Base-by-base conservation (phyloP, 139 green algal species). In the Picochlorum sp. region DNA sequence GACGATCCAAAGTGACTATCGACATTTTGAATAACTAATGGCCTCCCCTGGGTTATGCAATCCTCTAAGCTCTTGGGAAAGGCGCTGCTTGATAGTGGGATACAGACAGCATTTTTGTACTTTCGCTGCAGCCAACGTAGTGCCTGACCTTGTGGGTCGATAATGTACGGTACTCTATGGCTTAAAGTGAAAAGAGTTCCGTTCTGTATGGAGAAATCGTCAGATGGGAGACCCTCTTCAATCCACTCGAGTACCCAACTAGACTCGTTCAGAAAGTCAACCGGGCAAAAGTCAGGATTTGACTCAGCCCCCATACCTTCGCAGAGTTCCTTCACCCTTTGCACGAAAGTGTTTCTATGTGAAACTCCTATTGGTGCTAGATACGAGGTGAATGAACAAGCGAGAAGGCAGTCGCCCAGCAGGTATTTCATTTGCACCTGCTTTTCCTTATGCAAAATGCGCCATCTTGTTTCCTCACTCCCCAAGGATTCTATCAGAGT, bases 181-280 rank as follows among this genome's bases (percentile, higher is more conserved):
- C 89, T 87, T 21, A 86, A 78, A 10, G 90, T 95, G 23, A 96
- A 88, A 78, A 97, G 86, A 73, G 95, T 90, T 63, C 90, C 91
- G 64, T 97, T 97, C 72, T 97, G 91, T 37, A 96, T 73, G 26
- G 81, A 90, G 52, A 97, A 82, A 61, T 95, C 89, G 66, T 97
- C 91, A 2, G 83, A 92, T 51, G 91, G 91, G 66, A 97, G 86
- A 37, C 91, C 91, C 79, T 79, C 62, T 21, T 92, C 78, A 26
- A 78, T 87, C 91, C 91, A 97, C 79, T 96, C 83, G 47, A 84
- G 86, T 2, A 94, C 77, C 71, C 96, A 90, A 3, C 80, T 44
- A 21, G 95, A 88, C 49, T 97, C 89, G n/a, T 85, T 88, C 62
- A 97, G 72, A 79, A 97, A 97, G 51, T 28, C 38, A 45, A 54